These are phyloP conservation scores for Anthostomella pinea DNA, from an alignment of 2,329 filamentous ascomycete genomes.

Conservation along the genomic window DNA sequence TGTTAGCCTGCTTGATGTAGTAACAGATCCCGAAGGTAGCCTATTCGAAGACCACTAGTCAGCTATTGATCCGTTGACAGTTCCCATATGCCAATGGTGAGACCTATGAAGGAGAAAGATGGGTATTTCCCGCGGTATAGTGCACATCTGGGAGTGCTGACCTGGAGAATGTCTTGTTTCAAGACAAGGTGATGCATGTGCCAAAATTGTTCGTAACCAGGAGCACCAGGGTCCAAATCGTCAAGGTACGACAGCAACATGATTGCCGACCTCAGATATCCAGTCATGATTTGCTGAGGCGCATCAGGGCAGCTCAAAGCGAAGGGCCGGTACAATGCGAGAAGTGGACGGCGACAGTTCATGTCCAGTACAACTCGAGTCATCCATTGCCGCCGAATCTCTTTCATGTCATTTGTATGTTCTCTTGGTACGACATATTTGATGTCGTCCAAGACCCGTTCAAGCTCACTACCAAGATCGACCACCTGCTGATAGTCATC, in stretches of 20 bases:
- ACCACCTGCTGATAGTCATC: constrained; percentile 53
- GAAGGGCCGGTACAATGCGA: constrained; percentile 54
- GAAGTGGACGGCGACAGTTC: constrained; percentile 50
- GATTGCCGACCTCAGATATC: constrained; percentile 54
- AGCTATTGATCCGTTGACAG: no score
- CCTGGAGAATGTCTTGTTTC: constrained; percentile 53
- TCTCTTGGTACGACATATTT: constrained; percentile 50
- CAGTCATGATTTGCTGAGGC: constrained; percentile 49
- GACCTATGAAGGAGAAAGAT: no score
- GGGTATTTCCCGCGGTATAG: no score
- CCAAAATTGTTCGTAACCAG: constrained; percentile 46
- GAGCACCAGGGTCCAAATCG: constrained; percentile 47
- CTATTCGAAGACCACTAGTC: no score
- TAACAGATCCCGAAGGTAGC: constrained; percentile 54
- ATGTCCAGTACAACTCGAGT: constrained; percentile 51
- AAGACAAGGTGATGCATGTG: constrained; percentile 53
- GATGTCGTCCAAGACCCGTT: constrained; percentile 53
- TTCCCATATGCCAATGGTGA: no score
- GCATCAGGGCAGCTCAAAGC: constrained; percentile 49
- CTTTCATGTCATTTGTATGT: constrained; percentile 39
- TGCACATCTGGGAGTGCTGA: no score
- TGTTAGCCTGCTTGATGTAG: constrained; percentile 42
- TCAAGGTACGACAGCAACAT: constrained; percentile 54
- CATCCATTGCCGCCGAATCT: constrained; percentile 51
- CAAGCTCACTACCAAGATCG: constrained; percentile 51